Conservation (phyloP, 2,329 filamentous ascomycete genomes). For the Exophiala spinifera region DNA sequence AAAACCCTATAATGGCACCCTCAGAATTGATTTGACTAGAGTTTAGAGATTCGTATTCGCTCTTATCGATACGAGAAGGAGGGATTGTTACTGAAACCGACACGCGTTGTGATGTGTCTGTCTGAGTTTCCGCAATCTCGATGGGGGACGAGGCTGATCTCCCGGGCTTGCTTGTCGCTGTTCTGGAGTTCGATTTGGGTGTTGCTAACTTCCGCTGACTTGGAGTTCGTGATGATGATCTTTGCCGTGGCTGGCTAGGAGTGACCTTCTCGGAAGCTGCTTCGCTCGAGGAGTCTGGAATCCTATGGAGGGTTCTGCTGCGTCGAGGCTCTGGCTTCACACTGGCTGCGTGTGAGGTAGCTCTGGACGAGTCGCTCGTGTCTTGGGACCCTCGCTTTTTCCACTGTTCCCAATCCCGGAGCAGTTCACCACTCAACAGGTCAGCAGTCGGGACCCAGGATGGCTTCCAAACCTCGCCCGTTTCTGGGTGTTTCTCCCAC, state of each 20-base stretch:
- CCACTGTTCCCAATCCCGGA: slow-evolving; percentile 6
- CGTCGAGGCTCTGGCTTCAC: slow-evolving; percentile 6
- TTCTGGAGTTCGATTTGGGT: not conserved
- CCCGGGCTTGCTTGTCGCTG: not conserved
- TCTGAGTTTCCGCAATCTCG: slow-evolving; percentile 25
- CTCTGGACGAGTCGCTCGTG: not conserved
- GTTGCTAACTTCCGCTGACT: not conserved
- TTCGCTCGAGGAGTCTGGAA: slow-evolving; percentile 20
- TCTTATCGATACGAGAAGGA: slow-evolving; percentile 8
- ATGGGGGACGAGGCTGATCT: slow-evolving; percentile 9
- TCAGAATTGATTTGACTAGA: slow-evolving; percentile 17
- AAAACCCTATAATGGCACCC: not conserved
- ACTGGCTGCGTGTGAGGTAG: slow-evolving; percentile 7
- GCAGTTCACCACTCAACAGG: slow-evolving; percentile 4
- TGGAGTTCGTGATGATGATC: not conserved
- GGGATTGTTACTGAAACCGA: slow-evolving; percentile 15
- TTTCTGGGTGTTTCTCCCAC: slow-evolving; percentile 25
- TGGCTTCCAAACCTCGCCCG: slow-evolving; percentile 23
- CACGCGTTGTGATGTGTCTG: slow-evolving; percentile 3
- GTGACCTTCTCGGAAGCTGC: not conserved
- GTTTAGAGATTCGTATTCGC: slow-evolving; percentile 22
- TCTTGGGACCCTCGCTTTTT: not conserved
- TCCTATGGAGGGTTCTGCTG: not conserved
- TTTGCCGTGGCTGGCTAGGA: not conserved
- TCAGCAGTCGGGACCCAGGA: slow-evolving; percentile 21